These are phyloP conservation scores for Pythium vanterpoolii DNA, from an alignment of 352 stramenopile genomes.

Conservation along the genomic window DNA sequence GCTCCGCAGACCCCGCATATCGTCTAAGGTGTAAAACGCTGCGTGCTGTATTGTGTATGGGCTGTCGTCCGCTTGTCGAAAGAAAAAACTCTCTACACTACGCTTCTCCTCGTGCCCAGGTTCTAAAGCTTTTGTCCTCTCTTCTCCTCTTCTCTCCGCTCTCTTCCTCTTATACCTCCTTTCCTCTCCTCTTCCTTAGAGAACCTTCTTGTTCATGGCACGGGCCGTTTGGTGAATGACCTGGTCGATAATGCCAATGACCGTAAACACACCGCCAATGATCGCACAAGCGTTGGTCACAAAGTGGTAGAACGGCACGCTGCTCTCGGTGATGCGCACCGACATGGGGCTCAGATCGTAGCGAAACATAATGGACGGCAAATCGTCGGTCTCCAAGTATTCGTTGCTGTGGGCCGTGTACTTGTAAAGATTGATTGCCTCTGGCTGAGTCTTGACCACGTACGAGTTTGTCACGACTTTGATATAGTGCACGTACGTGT, in stretches of 20 bases:
- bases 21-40: not conserved
- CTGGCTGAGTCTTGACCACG: conserved; percentile 53
- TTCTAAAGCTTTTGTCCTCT: no score
- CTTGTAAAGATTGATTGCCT: conserved; percentile 80
- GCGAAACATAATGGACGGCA: conserved; percentile 90
- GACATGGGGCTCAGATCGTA: conserved; percentile 91
- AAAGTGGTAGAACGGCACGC: conserved; percentile 83
- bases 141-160: not conserved
- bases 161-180: not conserved
- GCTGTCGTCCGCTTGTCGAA: no score
- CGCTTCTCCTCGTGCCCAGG: no score
- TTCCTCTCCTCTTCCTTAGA: conserved; percentile 45
- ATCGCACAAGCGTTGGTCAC: conserved; percentile 81
- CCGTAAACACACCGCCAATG: conserved; percentile 79
- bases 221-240: conserved; percentile 83
- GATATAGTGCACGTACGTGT: conserved; percentile 99
- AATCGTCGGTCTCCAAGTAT: conserved; percentile 82
- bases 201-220: conserved; percentile 88
- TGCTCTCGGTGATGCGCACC: conserved; percentile 93
- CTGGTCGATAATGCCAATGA: conserved; percentile 83
- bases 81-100: no score
- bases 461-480: conserved; percentile 96
- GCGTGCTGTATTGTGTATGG: not conserved
- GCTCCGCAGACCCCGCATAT: conserved; percentile 18
- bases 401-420: conserved; percentile 90